Percentiles rank a stretch among this genome's conserved stretches.
phyloP scores from a whole-genome alignment of 139 green algal species.

The Chlorella sp. region DNA sequence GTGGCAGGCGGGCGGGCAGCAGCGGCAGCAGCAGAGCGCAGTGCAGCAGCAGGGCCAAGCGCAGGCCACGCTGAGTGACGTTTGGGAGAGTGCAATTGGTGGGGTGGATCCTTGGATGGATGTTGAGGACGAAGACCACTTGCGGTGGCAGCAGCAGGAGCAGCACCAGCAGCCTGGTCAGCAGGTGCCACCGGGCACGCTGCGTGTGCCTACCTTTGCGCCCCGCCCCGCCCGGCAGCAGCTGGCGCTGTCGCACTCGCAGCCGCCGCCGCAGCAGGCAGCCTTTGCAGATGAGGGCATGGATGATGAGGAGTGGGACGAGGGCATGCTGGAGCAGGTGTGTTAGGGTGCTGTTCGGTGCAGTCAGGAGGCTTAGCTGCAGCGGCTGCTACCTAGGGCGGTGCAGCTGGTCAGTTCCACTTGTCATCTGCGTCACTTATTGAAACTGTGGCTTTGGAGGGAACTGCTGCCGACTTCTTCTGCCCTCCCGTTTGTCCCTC shows the following conservation, averaged over 20 bases:
- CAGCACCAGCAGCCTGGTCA: background rate
- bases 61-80: background rate
- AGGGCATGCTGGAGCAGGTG: conserved; percentile 1
- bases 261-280: background rate
- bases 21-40: background rate
- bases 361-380: no score
- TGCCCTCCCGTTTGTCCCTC: no score
- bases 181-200: background rate
- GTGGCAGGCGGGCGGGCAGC: background rate
- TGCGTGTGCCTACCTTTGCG: background rate
- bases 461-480: no score
- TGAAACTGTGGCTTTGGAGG: no score
- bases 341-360: no score
- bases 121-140: background rate
- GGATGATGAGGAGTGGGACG: conserved; percentile 21
- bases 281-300: background rate
- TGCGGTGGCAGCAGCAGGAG: background rate
- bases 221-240: background rate
- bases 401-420: no score
- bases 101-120: background rate
- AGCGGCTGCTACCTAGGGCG: no score
- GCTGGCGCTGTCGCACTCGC: background rate
- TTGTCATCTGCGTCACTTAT: no score
- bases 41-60: background rate
- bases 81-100: background rate